Conservation (phyloP, 768 basidiomycete species). For the Lyophyllum semitale region DNA sequence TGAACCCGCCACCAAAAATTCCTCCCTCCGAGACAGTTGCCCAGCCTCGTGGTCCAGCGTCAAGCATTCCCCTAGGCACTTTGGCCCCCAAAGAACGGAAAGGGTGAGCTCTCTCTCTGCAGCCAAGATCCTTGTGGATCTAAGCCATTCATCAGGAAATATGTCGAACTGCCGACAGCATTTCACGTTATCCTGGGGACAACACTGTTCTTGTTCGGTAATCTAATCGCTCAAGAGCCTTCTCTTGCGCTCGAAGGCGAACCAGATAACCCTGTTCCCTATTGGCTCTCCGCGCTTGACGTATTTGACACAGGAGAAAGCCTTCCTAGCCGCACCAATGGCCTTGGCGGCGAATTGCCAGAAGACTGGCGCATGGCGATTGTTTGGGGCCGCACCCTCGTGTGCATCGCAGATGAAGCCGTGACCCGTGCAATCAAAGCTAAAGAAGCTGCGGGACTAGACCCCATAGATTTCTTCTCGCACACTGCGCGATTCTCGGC, state of each 20-base stretch:
- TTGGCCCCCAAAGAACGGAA: constrained; percentile 7
- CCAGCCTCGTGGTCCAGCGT: constrained; percentile 4
- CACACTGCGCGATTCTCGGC: constrained; percentile 21
- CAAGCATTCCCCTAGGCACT: constrained; percentile 11
- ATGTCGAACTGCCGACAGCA: constrained; percentile 57
- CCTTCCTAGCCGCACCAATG: constrained; percentile 47
- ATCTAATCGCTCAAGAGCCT: constrained; percentile 54
- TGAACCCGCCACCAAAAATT: constrained; percentile 19
- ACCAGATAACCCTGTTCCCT: constrained; percentile 49
- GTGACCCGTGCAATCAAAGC: constrained; percentile 27
- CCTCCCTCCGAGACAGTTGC: neutral
- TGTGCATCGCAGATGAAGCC: constrained; percentile 58
- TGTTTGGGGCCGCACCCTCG: constrained; percentile 66
- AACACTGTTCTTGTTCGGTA: constrained; percentile 65
- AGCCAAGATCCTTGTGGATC: neutral
- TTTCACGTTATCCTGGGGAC: constrained; percentile 70
- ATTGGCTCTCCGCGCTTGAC: constrained; percentile 72
- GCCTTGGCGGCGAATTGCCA: constrained; percentile 28
- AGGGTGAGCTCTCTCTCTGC: constrained; percentile 15
- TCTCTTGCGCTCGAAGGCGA: constrained; percentile 55
- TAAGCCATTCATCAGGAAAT: constrained; percentile 28
- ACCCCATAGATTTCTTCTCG: neutral
- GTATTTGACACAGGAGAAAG: constrained; percentile 72
- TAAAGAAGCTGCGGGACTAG: neutral
- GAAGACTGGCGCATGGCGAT: constrained; percentile 74